Evolutionary conservation across 805 yeast genomes (phyloP).

Genomic region (Barnettozyma salicaria): DNA sequence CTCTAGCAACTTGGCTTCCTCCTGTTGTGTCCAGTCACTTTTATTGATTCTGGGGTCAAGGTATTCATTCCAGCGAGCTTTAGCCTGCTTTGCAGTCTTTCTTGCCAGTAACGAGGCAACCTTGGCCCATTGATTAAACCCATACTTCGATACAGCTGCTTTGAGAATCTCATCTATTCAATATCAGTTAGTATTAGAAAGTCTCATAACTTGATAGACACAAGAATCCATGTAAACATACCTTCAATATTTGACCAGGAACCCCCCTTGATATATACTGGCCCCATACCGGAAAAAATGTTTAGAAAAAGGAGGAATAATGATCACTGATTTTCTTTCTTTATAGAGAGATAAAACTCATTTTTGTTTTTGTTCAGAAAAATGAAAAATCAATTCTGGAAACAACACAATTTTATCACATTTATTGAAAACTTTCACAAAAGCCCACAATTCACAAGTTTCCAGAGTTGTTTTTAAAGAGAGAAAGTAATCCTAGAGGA

Average conservation of each 20-base stretch:
- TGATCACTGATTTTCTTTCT: background rate
- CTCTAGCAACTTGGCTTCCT: constrained; percentile 65
- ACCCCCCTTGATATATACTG: constrained; percentile 80
- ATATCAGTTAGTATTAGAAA: constrained; percentile 18
- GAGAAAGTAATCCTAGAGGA: too few relatives aligned
- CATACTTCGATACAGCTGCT: constrained; percentile 91
- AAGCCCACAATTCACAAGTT: too few relatives aligned
- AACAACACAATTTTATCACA: too few relatives aligned
- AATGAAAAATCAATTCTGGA: too few relatives aligned
- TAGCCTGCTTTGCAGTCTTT: constrained; percentile 87
- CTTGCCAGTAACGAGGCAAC: constrained; percentile 80
- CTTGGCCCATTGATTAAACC: constrained; percentile 90
- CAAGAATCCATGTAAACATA: too few relatives aligned
- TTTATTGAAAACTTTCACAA: too few relatives aligned
- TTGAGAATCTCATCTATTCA: constrained; percentile 67
- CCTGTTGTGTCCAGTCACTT: constrained; percentile 63
- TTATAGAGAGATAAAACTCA: background rate
- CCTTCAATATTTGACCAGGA: constrained; percentile 73
- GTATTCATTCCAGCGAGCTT: constrained; percentile 89
- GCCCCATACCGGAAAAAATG: too few relatives aligned
- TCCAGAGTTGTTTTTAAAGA: too few relatives aligned
- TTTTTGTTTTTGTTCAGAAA: too few relatives aligned
- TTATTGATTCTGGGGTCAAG: constrained; percentile 67
- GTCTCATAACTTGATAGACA: too few relatives aligned
- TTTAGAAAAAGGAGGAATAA: too few relatives aligned